A percentile compares a stretch with the other conserved stretches of the same genome.
phyloP scores from a whole-genome alignment of 2,329 filamentous ascomycete species.

The Whalleya microplaca region DNA sequence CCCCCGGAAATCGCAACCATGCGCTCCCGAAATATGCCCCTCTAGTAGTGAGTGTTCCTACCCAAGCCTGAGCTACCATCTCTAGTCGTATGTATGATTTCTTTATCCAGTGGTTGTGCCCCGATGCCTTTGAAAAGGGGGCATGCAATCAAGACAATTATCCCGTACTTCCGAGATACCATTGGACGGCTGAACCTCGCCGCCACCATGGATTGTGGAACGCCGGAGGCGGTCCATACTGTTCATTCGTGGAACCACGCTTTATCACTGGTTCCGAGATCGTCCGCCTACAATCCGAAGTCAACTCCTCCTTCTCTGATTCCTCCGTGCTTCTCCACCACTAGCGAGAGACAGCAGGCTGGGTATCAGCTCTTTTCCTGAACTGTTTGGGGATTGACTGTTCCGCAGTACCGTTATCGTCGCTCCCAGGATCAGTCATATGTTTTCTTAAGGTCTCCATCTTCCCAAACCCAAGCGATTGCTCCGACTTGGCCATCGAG shows the following conservation, averaged over 20 bases:
- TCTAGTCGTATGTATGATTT: slow-evolving; percentile 17
- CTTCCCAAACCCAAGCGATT: slow-evolving; percentile 12
- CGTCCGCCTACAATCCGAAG: slow-evolving; percentile 5
- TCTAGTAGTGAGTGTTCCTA: slow-evolving; percentile 12
- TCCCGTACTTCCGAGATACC: slow-evolving; percentile 30
- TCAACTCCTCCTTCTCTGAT: not conserved
- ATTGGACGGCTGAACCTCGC: slow-evolving; percentile 17
- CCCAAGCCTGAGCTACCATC: slow-evolving; percentile 27
- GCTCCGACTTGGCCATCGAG: slow-evolving; percentile 29
- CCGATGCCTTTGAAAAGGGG: not conserved
- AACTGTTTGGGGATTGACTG: not conserved
- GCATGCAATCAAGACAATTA: slow-evolving; percentile 4
- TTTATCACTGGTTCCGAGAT: slow-evolving; percentile 6
- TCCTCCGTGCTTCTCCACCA: slow-evolving; percentile 19
- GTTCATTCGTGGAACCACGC: not conserved
- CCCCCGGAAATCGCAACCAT: not conserved
- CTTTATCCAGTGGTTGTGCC: not conserved
- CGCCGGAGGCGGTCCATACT: not conserved
- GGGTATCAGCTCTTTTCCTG: slow-evolving; percentile 29
- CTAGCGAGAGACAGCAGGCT: slow-evolving; percentile 30
- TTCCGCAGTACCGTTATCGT: slow-evolving; percentile 20
- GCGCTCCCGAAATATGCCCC: not conserved
- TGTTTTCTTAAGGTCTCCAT: slow-evolving; percentile 28
- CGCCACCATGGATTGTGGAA: slow-evolving; percentile 20
- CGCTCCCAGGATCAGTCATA: slow-evolving; percentile 25